Evolutionary conservation across 1,284 basidiomycete genomes (phyloP).

Genomic region (Apiotrichum sp.): DNA sequence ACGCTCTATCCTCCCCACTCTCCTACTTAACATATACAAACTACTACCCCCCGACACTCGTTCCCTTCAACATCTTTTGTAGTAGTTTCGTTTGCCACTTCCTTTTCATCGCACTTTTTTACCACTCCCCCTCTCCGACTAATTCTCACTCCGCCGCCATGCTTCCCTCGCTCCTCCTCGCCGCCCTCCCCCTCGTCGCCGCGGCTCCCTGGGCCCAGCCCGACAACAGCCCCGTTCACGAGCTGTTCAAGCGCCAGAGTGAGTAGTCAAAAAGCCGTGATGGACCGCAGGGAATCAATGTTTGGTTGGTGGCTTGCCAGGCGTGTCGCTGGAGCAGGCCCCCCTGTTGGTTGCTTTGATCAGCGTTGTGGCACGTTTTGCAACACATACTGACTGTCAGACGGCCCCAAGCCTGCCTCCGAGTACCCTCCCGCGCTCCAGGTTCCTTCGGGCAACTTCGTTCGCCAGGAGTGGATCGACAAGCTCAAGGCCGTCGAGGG

Average conservation of each 20-base stretch:
- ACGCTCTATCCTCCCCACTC: too few species aligned
- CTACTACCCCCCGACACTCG: too few species aligned
- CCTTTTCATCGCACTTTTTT: too few species aligned
- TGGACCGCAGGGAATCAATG: too few species aligned
- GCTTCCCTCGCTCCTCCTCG: slow-evolving; percentile 4
- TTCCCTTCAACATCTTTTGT: too few species aligned
- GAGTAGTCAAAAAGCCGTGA: not conserved
- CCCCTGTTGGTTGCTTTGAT: not conserved
- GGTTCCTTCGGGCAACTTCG: slow-evolving; percentile 9
- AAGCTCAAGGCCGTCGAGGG: slow-evolving; percentile 14
- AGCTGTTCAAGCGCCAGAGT: slow-evolving; percentile 22
- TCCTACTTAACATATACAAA: too few species aligned
- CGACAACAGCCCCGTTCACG: slow-evolving; percentile 9
- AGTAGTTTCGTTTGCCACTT: too few species aligned
- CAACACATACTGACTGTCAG: too few species aligned
- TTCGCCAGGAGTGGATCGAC: slow-evolving; percentile 26
- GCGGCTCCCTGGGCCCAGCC: slow-evolving; percentile 13
- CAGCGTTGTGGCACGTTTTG: too few species aligned
- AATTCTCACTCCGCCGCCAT: not conserved
- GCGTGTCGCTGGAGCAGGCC: too few species aligned
- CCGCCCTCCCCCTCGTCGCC: slow-evolving; percentile 6
- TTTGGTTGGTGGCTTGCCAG: too few species aligned
- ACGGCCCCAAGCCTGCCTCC: not conserved
- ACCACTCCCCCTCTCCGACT: too few species aligned
- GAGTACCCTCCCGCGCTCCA: slow-evolving; percentile 15